phyloP scores from a whole-genome alignment of 371 early-diverging fungal genomes.

The Mortierella polycephala region DNA sequence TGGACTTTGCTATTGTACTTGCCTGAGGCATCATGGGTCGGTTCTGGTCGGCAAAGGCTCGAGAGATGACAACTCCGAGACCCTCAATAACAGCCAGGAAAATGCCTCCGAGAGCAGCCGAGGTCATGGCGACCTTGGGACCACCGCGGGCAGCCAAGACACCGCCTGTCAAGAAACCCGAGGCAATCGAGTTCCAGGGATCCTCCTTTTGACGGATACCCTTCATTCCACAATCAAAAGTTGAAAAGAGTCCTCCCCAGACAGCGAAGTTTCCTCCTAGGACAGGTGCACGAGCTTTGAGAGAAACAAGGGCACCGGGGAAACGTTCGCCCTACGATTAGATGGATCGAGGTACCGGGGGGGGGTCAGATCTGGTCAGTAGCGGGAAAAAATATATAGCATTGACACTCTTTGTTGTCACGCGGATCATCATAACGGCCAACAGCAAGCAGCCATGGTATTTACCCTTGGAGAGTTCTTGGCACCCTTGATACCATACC shows the following conservation, averaged over 20 bases:
- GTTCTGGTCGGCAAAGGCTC: conserved; percentile 67
- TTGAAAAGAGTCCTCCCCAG: conserved; percentile 97
- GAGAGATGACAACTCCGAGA: conserved; percentile 80
- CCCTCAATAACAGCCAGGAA: conserved; percentile 96
- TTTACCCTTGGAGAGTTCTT: conserved; percentile 94
- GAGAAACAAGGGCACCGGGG: conserved; percentile 84
- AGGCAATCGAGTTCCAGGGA: conserved; percentile 92
- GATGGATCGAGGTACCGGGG: conserved; percentile 2
- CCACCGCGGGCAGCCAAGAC: conserved; percentile 93
- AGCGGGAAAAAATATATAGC: not conserved
- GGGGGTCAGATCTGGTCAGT: not conserved
- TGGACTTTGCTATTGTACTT: conserved; percentile 12
- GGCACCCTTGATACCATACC: conserved; percentile 97
- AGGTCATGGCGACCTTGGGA: conserved; percentile 81
- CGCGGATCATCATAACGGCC: too few species aligned
- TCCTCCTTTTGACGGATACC: conserved; percentile 96
- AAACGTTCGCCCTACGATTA: conserved; percentile 84
- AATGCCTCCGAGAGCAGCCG: conserved; percentile 92
- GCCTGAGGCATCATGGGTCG: conserved; percentile 71
- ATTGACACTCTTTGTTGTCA: not conserved
- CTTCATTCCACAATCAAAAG: conserved; percentile 95
- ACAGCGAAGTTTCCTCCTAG: conserved; percentile 97
- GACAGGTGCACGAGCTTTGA: conserved; percentile 96
- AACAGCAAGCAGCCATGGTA: not conserved
- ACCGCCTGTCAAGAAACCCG: conserved; percentile 96